phyloP scores from a whole-genome alignment of 73 alveolate species.

The Blepharisma japonicum region DNA sequence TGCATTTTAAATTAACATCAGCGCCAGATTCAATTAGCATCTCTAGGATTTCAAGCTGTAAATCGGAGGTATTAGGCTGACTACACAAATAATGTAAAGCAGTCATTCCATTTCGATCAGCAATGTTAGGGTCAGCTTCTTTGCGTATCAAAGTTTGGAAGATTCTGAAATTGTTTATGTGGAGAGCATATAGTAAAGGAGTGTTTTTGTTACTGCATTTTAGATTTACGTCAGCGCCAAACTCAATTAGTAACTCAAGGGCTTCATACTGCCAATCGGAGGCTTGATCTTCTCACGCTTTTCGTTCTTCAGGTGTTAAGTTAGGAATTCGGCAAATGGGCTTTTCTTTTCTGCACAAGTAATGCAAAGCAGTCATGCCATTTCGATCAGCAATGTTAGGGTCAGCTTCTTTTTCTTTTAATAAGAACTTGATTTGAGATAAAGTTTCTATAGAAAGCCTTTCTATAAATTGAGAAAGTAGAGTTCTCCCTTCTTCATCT shows the following conservation, averaged over 20 bases:
- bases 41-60: conserved; percentile 32
- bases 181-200: conserved; percentile 63
- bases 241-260: conserved; percentile 47
- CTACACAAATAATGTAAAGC: conserved; percentile 41
- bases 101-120: conserved; percentile 46
- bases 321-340: conserved; percentile 9
- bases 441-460: conserved; percentile 63
- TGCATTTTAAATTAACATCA: conserved; percentile 26
- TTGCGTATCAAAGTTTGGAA: too few species aligned
- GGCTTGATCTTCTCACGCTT: not conserved
- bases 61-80: conserved; percentile 26
- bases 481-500: conserved; percentile 91
- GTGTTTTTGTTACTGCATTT: conserved; percentile 64
- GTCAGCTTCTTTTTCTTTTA: conserved; percentile 88
- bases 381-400: conserved; percentile 80
- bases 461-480: conserved; percentile 70
- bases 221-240: conserved; percentile 68
- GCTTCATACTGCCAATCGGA: conserved; percentile 27
- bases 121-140: conserved; percentile 1
- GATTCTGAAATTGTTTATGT: conserved; percentile 35
- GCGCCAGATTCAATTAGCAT: conserved; percentile 35
- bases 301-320: not conserved
- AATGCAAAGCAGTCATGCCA: conserved; percentile 86
- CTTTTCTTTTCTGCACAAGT: conserved; percentile 51
- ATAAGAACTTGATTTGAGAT: conserved; percentile 67